Evolutionary conservation across 768 basidiomycete species (phyloP), one percentile per base, ranked within the genome.

Genomic region (Suillus ampliporus): DNA sequence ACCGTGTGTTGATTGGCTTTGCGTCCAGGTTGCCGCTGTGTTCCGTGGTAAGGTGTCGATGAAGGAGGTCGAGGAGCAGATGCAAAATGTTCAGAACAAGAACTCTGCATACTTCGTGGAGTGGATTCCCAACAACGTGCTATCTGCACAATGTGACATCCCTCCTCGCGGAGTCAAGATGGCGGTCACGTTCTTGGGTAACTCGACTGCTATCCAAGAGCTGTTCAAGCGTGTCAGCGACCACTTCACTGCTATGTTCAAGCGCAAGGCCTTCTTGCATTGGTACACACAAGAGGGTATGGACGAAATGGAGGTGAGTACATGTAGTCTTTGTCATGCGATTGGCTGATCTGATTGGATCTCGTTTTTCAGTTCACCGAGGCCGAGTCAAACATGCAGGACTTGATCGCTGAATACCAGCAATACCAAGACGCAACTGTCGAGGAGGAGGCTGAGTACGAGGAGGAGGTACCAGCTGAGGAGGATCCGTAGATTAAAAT

Each of bases 201-300:
- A 98, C 85, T 95, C 93, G 46, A 98, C 96, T 40, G 91, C 93
- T 63, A 97, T 98, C 76, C 96, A 97, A 79, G 95, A 97, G 77
- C 84, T 99, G 69, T 98, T 99, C 93, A 95, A 95, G 84, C 95
- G 97, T 83, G 95, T 99, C 75, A 91, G 89, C 68, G 95, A 97
- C 76, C 95, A 98, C 77, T 99, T 99, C 87, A 93, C 94, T 65
- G 94, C 94, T 79, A 99, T 98, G 97, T 97, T 95, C 86, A 94
- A 92, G 88, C 86, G 97, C 76, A 98, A 98, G 83, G 96, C 96
- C 28, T 95, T 95, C 87, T 86, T 95, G 89, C 92, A 97, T 78
- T 97, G 96, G 96, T 98, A 98, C 79, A 99, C 96, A 40, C 94
- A 97, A 77, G 97, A 99, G 83, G 97, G 97, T 77, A 99, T 99